Evolutionary conservation across 441 rosid species (phyloP), one percentile per base, ranked within the genome.

Genomic region (Hura crepitans): DNA sequence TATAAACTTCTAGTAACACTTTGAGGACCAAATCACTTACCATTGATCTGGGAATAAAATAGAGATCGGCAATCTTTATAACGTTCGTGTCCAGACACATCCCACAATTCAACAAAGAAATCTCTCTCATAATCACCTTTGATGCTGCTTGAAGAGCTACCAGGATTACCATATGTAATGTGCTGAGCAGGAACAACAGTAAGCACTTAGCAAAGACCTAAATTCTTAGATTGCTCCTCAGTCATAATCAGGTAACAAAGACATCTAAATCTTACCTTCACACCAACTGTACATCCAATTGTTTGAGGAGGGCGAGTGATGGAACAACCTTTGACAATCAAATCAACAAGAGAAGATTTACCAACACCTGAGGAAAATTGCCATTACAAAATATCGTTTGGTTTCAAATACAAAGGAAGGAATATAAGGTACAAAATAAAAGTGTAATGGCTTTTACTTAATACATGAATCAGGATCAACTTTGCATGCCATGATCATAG

Each of bases 101-200:
- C 99, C 99, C 99, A 95, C 9, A 95, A 95, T 83, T 95, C 99
- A 62, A 92, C 83, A 76, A 95, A 95, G 87, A 92, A 92, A 74
- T 89, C 99, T 84, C 98, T 86, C 76, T 90, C 96, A 28, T 87
- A 62, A 75, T 95, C 98, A 70, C 96, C 96, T 82, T 84, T 90
- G 69, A 88, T 77, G 84, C 93, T 91, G 78, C 83, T 89, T 30
- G 98, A 95, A 69, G 99, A 92, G 82, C 99, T 92, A 79, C 89
- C 80, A 65, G 93, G 75, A 76, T 82, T 85, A 70, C 96, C 92
- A 81, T 86, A 91, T 35, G 89, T 82, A 43, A 81, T 77, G 62
- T 91, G 95, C 99, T 95, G 86, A 25, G 23, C 12, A 65, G 39
- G 57, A 70, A 69, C 13, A 54, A 65, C 57, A 71, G 69, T 47